Percentiles rank a stretch among this genome's conserved stretches.
Evolutionary conservation across 139 green algal genomes (phyloP).

Genomic region (Zygnema cylindricum): DNA sequence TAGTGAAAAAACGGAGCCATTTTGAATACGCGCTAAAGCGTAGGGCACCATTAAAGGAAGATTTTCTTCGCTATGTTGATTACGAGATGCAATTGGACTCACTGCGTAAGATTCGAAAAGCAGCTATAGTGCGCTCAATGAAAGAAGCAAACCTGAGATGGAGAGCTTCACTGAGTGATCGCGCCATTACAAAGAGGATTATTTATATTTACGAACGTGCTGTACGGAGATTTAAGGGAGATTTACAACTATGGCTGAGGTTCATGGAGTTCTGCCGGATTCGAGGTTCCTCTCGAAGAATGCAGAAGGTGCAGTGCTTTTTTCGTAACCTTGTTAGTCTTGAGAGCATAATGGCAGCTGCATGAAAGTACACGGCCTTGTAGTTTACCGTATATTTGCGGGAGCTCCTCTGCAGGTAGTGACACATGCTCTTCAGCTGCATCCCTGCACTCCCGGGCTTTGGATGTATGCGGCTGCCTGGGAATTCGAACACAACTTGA

Average conservation of each 20-base stretch:
- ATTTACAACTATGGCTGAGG: slow-evolving; percentile 83
- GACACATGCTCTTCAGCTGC: slow-evolving; percentile 83
- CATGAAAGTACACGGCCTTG: too few relatives aligned
- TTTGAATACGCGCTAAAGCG: slow-evolving; percentile 89
- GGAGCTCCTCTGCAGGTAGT: slow-evolving; percentile 68
- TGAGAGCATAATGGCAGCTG: too few relatives aligned
- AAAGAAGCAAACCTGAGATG: slow-evolving; percentile 13
- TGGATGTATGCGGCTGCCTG: slow-evolving; percentile 89
- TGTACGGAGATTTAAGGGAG: slow-evolving; percentile 83
- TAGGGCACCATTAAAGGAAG: slow-evolving; percentile 74
- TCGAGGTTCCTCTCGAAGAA: slow-evolving; percentile 19
- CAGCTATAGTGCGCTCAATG: slow-evolving; percentile 22
- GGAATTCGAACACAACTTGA: slow-evolving; percentile 85
- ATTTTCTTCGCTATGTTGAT: slow-evolving; percentile 76
- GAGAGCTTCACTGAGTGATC: slow-evolving; percentile 64
- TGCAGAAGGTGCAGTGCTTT: slow-evolving; percentile 51
- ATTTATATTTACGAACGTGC: slow-evolving; percentile 92
- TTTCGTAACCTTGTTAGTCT: not conserved
- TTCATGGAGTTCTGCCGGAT: slow-evolving; percentile 79
- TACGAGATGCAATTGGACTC: slow-evolving; percentile 62
- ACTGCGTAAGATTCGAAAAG: slow-evolving; percentile 60
- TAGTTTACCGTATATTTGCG: not conserved
- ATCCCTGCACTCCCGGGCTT: slow-evolving; percentile 78
- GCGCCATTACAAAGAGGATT: slow-evolving; percentile 73
- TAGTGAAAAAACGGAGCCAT: slow-evolving; percentile 65